Base-by-base conservation (phyloP, 345 rosid species). In the Odontarrhena argentea region DNA sequence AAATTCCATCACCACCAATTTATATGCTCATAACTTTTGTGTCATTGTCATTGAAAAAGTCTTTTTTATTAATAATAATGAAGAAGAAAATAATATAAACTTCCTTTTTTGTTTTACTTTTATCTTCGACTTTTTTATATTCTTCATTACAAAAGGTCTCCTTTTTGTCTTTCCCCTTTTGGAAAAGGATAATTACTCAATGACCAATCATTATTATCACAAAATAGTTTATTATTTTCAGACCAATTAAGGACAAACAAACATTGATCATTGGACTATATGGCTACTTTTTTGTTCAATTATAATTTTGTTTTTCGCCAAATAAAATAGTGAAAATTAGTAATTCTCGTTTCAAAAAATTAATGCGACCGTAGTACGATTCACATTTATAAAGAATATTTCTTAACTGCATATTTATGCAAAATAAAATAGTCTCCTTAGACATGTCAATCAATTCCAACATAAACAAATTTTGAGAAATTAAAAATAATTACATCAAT, bases 1-100 rank as follows among this genome's bases (percentile, higher is more conserved):
- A 66, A 60, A 66, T 66, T 67, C 77, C 76, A 47, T 70, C 57
- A 71, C 75, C 75, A 71, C 65, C 60, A 73, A 73, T 65, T 22
- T 65, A 49, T 65, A 73, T 59, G 66, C 55, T 58, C 36, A 18
- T 18, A 32, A 13, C 52, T 73, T 56, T 73, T 58, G 55, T 58
- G 76, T 73, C 76, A 43, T 73, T 65, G 48, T 65, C 76, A 50
- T 44, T 44, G 28, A 45, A 73, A 65, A 66, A 73, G 67, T 66
- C 61, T 73, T 73, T 66, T 32, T 32, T 60, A 43, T 42, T 71
- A 55, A 71, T 47, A 71, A 71, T 64, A 47, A 26, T 24, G 34
- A 50, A 24, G 37, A 64, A 22, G 66, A 51, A 64, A 8, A 71
- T 18, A 48, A 34, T 30, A 41, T 57, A 46, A 28, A 7, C 11